Percentiles rank a stretch among this genome's conserved stretches.
Evolutionary conservation across 495 filamentous ascomycete species (phyloP).

Genomic region (Hypoxylon subgilvum): DNA sequence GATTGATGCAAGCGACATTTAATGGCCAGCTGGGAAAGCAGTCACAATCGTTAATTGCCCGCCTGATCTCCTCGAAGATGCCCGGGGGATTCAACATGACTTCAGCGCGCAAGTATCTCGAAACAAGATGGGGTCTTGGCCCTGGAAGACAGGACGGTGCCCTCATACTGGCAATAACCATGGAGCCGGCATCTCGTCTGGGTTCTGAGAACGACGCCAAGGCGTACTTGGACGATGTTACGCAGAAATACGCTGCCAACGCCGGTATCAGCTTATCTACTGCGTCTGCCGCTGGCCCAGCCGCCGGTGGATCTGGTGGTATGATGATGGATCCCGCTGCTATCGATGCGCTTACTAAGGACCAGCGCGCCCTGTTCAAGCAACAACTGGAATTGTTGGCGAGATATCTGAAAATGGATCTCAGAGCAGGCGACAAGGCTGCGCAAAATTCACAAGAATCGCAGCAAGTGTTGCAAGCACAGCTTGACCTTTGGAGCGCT

Average conservation of each 20-base stretch:
- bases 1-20: slow-evolving; percentile 95
- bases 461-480: slow-evolving; percentile 82
- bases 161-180: slow-evolving; percentile 85
- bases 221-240: slow-evolving; percentile 81
- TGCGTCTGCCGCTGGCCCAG: slow-evolving; percentile 72
- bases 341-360: slow-evolving; percentile 94
- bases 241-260: slow-evolving; percentile 86
- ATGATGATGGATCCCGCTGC: slow-evolving; percentile 99
- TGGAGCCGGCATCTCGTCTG: slow-evolving; percentile 87
- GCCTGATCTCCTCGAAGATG: slow-evolving; percentile 98
- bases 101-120: slow-evolving; percentile 87
- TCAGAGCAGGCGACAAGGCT: slow-evolving; percentile 93
- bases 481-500: slow-evolving; percentile 90
- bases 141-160: slow-evolving; percentile 90
- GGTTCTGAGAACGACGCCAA: slow-evolving; percentile 91
- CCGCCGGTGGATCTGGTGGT: slow-evolving; percentile 70
- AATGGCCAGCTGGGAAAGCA: slow-evolving; percentile 98
- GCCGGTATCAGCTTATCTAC: slow-evolving; percentile 86
- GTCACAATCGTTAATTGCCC: slow-evolving; percentile 88
- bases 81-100: slow-evolving; percentile 99
- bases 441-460: slow-evolving; percentile 82
- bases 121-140: slow-evolving; percentile 89
- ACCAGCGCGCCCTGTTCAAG: slow-evolving; percentile 93
- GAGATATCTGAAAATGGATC: slow-evolving; percentile 94
- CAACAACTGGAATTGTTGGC: slow-evolving; percentile 95